A percentile compares a stretch with the other conserved stretches of the same genome.
Conservation (phyloP, 192 early-diverging fungal genomes). For the Coemansia sp. region DNA sequence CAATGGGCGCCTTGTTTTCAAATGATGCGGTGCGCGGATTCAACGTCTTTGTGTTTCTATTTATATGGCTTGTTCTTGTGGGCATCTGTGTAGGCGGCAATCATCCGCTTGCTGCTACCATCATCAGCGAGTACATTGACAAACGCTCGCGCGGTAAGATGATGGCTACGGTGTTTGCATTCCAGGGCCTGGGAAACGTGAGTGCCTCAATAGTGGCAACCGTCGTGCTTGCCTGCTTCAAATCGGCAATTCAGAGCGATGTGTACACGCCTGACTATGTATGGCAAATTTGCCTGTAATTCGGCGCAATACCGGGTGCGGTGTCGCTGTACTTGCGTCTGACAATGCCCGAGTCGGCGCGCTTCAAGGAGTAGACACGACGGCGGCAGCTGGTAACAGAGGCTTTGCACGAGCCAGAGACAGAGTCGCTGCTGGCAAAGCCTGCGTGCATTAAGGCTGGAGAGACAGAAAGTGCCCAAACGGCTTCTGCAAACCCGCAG, state of each 20-base stretch:
- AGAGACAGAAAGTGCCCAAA: constrained; percentile 6
- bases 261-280: constrained; percentile 72
- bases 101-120: constrained; percentile 88
- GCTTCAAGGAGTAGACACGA: constrained; percentile 54
- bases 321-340: constrained; percentile 85
- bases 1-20: constrained; percentile 73
- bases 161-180: constrained; percentile 87
- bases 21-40: constrained; percentile 63
- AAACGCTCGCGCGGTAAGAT: constrained; percentile 78
- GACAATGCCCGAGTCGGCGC: constrained; percentile 89
- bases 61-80: constrained; percentile 84
- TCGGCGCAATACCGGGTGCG: constrained; percentile 81
- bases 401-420: constrained; percentile 23
- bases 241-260: constrained; percentile 61
- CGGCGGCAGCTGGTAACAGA: constrained; percentile 10
- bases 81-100: constrained; percentile 91
- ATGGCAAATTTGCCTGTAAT: constrained; percentile 81
- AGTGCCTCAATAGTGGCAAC: constrained; percentile 73
- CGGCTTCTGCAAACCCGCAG: constrained; percentile 40
- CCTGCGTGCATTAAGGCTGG: constrained; percentile 7
- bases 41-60: constrained; percentile 65
- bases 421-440: constrained; percentile 32
- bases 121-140: constrained; percentile 84
- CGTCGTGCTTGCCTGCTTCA: constrained; percentile 67
- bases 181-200: constrained; percentile 88